phyloP scores from a whole-genome alignment of 768 basidiomycete genomes.

The Dioszegia aurantiaca region DNA sequence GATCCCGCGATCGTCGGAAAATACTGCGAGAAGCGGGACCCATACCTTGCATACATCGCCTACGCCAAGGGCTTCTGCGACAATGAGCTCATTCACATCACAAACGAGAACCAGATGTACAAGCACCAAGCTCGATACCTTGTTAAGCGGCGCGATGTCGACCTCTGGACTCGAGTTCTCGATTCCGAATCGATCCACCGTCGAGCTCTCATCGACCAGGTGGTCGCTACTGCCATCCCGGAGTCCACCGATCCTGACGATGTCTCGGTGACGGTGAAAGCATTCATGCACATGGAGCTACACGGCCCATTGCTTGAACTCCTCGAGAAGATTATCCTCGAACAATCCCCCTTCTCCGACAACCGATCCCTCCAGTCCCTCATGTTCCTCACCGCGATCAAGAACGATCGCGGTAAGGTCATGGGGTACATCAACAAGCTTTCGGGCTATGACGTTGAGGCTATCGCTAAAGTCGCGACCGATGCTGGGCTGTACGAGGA shows the following conservation, averaged over 20 bases:
- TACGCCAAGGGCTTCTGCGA: constrained; percentile 99
- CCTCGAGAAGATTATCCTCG: constrained; percentile 96
- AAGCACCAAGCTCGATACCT: constrained; percentile 98
- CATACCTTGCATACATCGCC: constrained; percentile 96
- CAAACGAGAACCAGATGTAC: constrained; percentile 99
- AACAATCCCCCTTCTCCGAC: constrained; percentile 95
- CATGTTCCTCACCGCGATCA: constrained; percentile 88
- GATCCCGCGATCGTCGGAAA: constrained; percentile 96
- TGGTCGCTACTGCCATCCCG: constrained; percentile 89
- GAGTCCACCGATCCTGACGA: constrained; percentile 98
- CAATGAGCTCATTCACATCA: constrained; percentile 92
- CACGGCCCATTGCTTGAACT: constrained; percentile 96
- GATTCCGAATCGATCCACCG: constrained; percentile 84
- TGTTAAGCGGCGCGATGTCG: constrained; percentile 88
- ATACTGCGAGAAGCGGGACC: constrained; percentile 98
- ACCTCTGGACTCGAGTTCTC: constrained; percentile 95
- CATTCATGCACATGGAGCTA: constrained; percentile 93
- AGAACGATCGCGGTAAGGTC: constrained; percentile 97
- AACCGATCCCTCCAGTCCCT: constrained; percentile 96
- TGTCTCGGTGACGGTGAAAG: constrained; percentile 96
- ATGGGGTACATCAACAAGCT: constrained; percentile 97
- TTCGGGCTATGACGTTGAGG: constrained; percentile 86
- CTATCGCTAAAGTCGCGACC: constrained; percentile 94
- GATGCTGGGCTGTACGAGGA: constrained; percentile 95
- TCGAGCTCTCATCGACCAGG: constrained; percentile 87